Conservation (phyloP, 148 eudicot genomes). For the Beta vulgaris region DNA sequence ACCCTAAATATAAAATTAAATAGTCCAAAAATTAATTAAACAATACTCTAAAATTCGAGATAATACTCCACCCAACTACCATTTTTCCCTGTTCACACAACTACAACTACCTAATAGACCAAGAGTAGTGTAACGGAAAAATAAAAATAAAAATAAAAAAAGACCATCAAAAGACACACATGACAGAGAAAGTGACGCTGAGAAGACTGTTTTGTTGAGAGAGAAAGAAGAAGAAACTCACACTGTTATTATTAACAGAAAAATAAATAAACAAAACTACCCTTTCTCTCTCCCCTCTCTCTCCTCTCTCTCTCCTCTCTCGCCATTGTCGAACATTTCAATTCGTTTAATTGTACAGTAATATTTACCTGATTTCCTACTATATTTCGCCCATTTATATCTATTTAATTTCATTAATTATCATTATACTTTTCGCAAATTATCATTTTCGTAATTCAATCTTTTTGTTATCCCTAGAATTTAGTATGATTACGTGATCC, state of each 20-base stretch:
- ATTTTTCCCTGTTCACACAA: too few relatives aligned
- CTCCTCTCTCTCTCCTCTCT: slow-evolving; percentile 21
- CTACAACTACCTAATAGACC: not conserved
- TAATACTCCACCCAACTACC: too few relatives aligned
- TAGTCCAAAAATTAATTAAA: too few relatives aligned
- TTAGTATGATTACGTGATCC: slow-evolving; percentile 27
- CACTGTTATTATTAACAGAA: slow-evolving; percentile 10
- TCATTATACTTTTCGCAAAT: not conserved
- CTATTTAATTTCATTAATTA: not conserved
- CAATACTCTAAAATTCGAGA: too few relatives aligned
- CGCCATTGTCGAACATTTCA: slow-evolving; percentile 30
- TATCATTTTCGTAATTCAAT: slow-evolving; percentile 7
- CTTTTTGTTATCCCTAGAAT: slow-evolving; percentile 21
- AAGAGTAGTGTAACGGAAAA: not conserved
- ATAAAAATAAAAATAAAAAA: not conserved
- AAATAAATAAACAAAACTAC: not conserved
- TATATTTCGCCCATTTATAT: not conserved
- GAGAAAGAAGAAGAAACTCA: not conserved
- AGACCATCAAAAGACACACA: slow-evolving; percentile 15
- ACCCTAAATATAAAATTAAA: too few relatives aligned
- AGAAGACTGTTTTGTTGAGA: slow-evolving; percentile 5
- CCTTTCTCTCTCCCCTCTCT: not conserved
- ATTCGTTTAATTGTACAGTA: slow-evolving; percentile 21
- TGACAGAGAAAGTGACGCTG: slow-evolving; percentile 8
- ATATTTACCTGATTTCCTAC: slow-evolving; percentile 1